Evolutionary conservation across 768 basidiomycete species (phyloP), one percentile per base, ranked within the genome.

Genomic region (Phallus indusiatus): DNA sequence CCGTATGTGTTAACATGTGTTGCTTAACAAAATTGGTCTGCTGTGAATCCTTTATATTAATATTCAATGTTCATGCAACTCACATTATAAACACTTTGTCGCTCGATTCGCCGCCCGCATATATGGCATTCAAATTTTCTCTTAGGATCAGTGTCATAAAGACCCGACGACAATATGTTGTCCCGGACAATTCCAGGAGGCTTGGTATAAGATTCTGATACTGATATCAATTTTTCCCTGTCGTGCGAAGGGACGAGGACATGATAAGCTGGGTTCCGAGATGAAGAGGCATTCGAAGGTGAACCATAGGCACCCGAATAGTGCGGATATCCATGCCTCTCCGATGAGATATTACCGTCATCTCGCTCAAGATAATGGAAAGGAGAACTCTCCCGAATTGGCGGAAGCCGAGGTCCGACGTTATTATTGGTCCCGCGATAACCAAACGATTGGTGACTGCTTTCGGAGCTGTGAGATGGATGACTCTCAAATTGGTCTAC

Each of bases 11-110:
- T 34, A 59, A 11, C 57, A 59, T 59, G 35, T 59, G 57, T 59
- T 59, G 57, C 57, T 59, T 22, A 11, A 20, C 17, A 17, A 16
- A 52, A 21, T 6, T 42, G 48, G 16, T 42, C 28, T n/a, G n/a
- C n/a, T 42, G 42, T 12, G 42, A 42, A n/a, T n/a, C 42, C 28
- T 28, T 28, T 35, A 22, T 12, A 56, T 47, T 46, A 8, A n/a
- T 1, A 37, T n/a, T 37, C 18, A 42, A 55, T 55, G 7, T 37
- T 11, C 6, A 55, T 16, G n/a, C 14, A 17, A 55, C 57, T 16
- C 37, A 59, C 57, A 59, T 59, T 59, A 59, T 59, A 59, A 21
- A 59, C 57, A 36, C 57, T 59, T 52, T 52, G 57, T 28, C 57
- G 33, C 36, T 59, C 57, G 20, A 59, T 59, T 42, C 34, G 36